These are phyloP conservation scores for Hyaloscypha hepaticicola DNA, from an alignment of 495 filamentous ascomycete species.

Conservation along the genomic window DNA sequence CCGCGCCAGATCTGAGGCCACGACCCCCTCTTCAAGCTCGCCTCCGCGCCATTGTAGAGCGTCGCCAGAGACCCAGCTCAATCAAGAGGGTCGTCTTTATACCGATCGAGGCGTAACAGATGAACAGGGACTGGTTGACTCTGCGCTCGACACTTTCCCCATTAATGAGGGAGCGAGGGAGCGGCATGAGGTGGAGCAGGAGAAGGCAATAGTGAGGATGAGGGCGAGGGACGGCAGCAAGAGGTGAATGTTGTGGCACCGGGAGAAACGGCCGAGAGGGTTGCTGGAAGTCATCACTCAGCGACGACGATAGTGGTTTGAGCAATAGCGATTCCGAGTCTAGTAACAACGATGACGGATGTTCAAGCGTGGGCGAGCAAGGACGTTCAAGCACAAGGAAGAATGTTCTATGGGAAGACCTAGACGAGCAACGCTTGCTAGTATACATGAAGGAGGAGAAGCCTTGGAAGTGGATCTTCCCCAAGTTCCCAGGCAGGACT, in stretches of 20 bases:
- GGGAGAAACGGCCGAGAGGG: constrained; percentile 8
- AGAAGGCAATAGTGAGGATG: constrained; percentile 6
- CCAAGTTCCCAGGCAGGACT: background rate
- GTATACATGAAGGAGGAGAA: background rate
- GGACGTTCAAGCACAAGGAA: background rate
- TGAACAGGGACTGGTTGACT: constrained; percentile 20
- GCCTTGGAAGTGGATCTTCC: constrained; percentile 8
- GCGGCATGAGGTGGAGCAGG: constrained; percentile 12
- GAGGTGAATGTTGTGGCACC: constrained; percentile 10
- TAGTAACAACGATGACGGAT: too few relatives aligned
- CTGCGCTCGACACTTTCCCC: constrained; percentile 9
- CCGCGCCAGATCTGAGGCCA: too few relatives aligned
- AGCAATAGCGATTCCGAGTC: constrained; percentile 11
- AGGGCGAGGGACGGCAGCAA: constrained; percentile 13
- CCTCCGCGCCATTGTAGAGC: too few relatives aligned
- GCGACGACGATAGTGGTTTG: too few relatives aligned
- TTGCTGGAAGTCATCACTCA: constrained; percentile 8
- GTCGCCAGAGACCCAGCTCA: too few relatives aligned
- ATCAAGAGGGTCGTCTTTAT: too few relatives aligned
- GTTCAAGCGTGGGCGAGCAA: constrained; percentile 13
- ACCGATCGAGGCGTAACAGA: too few relatives aligned
- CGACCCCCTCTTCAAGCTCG: too few relatives aligned
- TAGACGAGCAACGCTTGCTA: constrained; percentile 18
- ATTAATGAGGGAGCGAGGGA: constrained; percentile 9
- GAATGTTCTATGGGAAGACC: background rate